Evolutionary conservation across 2,329 filamentous ascomycete genomes (phyloP).

Genomic region (Madurella fahalii): DNA sequence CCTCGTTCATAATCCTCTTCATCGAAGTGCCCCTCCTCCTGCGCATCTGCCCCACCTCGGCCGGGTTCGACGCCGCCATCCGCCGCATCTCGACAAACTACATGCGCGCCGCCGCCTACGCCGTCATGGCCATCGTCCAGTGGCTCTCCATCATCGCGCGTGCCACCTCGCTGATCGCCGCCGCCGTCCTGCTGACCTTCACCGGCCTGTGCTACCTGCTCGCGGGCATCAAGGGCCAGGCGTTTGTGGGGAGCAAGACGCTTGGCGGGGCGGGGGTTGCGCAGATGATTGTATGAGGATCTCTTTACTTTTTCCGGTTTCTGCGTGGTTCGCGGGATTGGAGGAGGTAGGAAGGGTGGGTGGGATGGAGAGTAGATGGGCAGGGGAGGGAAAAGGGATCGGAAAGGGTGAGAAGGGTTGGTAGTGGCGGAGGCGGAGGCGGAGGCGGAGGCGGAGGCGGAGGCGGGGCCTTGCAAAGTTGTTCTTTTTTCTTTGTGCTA

Average conservation of each 20-base stretch:
- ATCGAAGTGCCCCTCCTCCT: conserved; percentile 90
- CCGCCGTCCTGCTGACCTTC: conserved; percentile 73
- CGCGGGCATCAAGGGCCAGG: conserved; percentile 77
- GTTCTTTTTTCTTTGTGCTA: too few species aligned
- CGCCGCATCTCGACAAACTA: conserved; percentile 94
- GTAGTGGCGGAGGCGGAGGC: too few species aligned
- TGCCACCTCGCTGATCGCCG: conserved; percentile 74
- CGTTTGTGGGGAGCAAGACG: conserved; percentile 90
- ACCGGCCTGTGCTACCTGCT: conserved; percentile 77
- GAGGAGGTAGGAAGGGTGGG: neutral
- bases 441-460: too few species aligned
- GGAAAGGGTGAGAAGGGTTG: too few species aligned
- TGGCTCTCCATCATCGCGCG: conserved; percentile 70
- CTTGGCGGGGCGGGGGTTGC: conserved; percentile 89
- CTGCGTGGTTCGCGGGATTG: too few species aligned
- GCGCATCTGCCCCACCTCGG: conserved; percentile 93
- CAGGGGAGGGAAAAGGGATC: too few species aligned
- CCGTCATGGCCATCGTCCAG: conserved; percentile 73
- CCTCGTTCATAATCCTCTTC: conserved; percentile 72
- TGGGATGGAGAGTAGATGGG: neutral
- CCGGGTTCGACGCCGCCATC: conserved; percentile 82
- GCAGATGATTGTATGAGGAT: conserved; percentile 87
- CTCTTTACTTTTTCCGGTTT: too few species aligned
- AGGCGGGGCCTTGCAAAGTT: too few species aligned
- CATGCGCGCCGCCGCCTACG: conserved; percentile 88